Percentiles rank a stretch among this genome's conserved stretches.
phyloP scores from a whole-genome alignment of 306 rosid genomes.

The Fragaria vesca region DNA sequence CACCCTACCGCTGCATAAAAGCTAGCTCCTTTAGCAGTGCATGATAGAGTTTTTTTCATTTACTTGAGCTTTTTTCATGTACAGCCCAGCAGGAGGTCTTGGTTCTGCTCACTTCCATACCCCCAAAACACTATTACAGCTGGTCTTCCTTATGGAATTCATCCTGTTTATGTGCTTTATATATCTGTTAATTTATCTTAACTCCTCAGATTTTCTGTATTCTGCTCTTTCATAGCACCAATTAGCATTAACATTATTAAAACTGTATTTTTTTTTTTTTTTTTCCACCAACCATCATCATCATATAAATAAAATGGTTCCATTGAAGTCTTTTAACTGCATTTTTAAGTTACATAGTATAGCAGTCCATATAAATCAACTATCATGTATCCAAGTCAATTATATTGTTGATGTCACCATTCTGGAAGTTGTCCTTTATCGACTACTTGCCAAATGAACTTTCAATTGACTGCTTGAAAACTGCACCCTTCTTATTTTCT shows the following conservation, averaged over 20 bases:
- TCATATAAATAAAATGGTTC: too few species aligned
- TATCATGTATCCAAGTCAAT: too few species aligned
- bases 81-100: not conserved
- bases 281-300: too few species aligned
- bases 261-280: too few species aligned
- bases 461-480: not conserved
- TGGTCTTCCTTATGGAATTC: not conserved
- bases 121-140: not conserved
- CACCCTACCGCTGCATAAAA: too few species aligned
- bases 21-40: not conserved
- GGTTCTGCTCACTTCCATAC: not conserved
- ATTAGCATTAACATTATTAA: too few species aligned
- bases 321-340: too few species aligned
- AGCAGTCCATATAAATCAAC: too few species aligned
- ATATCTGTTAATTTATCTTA: not conserved
- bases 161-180: not conserved
- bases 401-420: too few species aligned
- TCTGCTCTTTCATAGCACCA: too few species aligned
- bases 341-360: too few species aligned
- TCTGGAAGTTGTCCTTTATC: too few species aligned
- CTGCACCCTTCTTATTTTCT: not conserved
- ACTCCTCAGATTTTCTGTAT: not conserved
- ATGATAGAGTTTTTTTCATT: not conserved
- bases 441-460: not conserved
- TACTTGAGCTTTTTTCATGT: not conserved